These are phyloP conservation scores for Climacium dendroides DNA, from an alignment of 225 moss, liverwort and hornwort species.

Conservation along the genomic window DNA sequence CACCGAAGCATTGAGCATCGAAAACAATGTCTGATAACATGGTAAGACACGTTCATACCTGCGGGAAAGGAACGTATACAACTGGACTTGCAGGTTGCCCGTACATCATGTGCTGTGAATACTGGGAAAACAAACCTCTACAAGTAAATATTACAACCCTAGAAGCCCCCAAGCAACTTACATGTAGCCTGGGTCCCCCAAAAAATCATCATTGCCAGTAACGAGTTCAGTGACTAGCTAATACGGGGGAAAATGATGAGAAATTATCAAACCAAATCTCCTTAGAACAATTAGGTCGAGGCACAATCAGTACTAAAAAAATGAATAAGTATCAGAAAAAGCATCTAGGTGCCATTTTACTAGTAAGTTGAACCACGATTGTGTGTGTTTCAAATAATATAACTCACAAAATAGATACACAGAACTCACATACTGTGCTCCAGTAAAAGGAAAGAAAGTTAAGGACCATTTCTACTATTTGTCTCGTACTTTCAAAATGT, in stretches of 20 bases:
- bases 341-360: background rate
- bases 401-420: background rate
- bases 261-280: background rate
- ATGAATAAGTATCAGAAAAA: background rate
- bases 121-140: conserved; percentile 26
- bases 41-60: conserved; percentile 9
- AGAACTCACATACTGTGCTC: background rate
- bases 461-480: background rate
- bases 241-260: background rate
- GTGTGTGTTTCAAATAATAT: background rate
- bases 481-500: background rate
- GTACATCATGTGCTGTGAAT: conserved; percentile 66
- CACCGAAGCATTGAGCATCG: background rate
- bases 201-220: background rate
- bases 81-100: conserved; percentile 45
- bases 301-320: background rate
- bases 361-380: background rate
- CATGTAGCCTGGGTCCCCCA: background rate
- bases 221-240: background rate
- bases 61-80: conserved; percentile 53
- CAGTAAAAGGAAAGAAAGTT: background rate
- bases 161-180: background rate
- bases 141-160: background rate
- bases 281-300: background rate
- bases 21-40: background rate